Percentiles rank a stretch among this genome's conserved stretches.
Conservation (phyloP, 176 grass and related monocot genomes). For the Guadua angustifolia region DNA sequence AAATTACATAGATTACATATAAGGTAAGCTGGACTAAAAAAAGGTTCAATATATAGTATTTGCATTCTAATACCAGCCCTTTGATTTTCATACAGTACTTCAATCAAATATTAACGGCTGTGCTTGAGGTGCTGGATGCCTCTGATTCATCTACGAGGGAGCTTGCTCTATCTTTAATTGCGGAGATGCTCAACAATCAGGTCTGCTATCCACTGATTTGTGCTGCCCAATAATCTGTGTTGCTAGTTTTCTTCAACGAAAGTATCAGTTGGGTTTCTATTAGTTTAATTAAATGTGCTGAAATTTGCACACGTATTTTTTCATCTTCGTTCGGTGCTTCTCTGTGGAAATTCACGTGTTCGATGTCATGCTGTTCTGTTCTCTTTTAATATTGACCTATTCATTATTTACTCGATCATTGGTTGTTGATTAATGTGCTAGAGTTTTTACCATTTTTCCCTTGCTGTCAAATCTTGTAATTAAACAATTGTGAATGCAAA, state of each 20-base stretch:
- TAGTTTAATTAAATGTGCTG: neutral
- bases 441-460: too few relatives aligned
- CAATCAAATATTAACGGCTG: slow-evolving; percentile 97
- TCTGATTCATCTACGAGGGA: slow-evolving; percentile 82
- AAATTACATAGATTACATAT: slow-evolving; percentile 11
- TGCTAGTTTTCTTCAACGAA: neutral
- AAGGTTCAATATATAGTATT: neutral
- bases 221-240: neutral
- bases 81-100: slow-evolving; percentile 78
- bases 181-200: slow-evolving; percentile 95
- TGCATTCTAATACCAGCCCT: slow-evolving; percentile 46
- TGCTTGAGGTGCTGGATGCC: slow-evolving; percentile 87
- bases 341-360: too few relatives aligned
- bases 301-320: neutral
- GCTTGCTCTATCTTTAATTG: slow-evolving; percentile 76
- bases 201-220: slow-evolving; percentile 46
- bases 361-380: too few relatives aligned
- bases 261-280: neutral
- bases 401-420: too few relatives aligned
- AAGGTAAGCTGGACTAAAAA: neutral
- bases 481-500: too few relatives aligned
- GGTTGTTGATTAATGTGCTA: too few relatives aligned
- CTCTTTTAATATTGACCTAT: too few relatives aligned
- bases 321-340: too few relatives aligned
- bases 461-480: too few relatives aligned